These are phyloP conservation scores for Candida odintsovae DNA, from an alignment of 805 yeast genomes.

Conservation along the genomic window DNA sequence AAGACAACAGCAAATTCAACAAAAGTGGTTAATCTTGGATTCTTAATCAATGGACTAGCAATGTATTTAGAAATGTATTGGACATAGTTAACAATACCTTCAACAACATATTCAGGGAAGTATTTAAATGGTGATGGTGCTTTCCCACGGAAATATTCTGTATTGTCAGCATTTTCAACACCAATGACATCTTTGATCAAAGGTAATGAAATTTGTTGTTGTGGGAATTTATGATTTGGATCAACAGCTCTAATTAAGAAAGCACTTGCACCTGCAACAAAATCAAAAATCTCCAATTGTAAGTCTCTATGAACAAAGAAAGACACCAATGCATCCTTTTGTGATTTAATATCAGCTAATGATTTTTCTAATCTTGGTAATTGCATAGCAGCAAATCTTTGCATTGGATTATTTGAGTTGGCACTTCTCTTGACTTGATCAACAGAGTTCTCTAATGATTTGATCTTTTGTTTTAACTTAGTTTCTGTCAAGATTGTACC, in stretches of 20 bases:
- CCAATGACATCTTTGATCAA: conserved; percentile 53
- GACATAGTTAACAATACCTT: conserved; percentile 71
- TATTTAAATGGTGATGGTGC: conserved; percentile 76
- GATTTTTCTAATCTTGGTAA: conserved; percentile 44
- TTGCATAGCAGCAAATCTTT: conserved; percentile 34
- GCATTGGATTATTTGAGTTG: conserved; percentile 18
- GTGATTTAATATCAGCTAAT: conserved; percentile 33
- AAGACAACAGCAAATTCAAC: conserved; percentile 70
- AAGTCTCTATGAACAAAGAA: conserved; percentile 51
- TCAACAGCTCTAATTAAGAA: conserved; percentile 70
- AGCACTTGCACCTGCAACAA: conserved; percentile 67
- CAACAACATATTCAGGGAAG: conserved; percentile 81
- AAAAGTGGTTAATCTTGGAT: conserved; percentile 47
- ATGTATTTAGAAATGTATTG: conserved; percentile 52
- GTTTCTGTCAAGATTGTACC: conserved; percentile 60
- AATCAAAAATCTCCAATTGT: conserved; percentile 68
- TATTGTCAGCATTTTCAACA: conserved; percentile 66
- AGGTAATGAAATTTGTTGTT: conserved; percentile 44
- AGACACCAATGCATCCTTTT: conserved; percentile 55
- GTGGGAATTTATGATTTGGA: conserved; percentile 62
- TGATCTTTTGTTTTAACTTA: conserved; percentile 46
- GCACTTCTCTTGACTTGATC: conserved; percentile 17
- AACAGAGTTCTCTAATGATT: conserved; percentile 36
- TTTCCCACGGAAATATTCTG: conserved; percentile 58
- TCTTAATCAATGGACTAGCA: conserved; percentile 51